These are phyloP conservation scores for Herpotrichia juniperi DNA, from an alignment of 2,329 filamentous ascomycete genomes.

Conservation along the genomic window DNA sequence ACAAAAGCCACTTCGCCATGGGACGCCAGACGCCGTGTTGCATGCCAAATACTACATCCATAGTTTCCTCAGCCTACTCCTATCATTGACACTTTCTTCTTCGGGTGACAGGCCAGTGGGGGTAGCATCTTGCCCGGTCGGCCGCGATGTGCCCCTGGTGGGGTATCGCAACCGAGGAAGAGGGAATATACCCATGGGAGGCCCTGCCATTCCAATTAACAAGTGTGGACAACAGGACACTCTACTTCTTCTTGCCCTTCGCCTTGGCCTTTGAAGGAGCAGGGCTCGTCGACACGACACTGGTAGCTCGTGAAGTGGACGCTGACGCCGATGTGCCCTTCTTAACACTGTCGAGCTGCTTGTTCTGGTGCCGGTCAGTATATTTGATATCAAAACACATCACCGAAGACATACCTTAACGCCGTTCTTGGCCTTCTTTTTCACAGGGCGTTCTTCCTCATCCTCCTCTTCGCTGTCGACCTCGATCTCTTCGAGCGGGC, in stretches of 20 bases:
- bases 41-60: not conserved
- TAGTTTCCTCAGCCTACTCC: not conserved
- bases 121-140: not conserved
- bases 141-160: not conserved
- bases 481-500: slow-evolving; percentile 82
- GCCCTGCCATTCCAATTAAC: not conserved
- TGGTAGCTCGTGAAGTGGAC: slow-evolving; percentile 82
- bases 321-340: slow-evolving; percentile 75
- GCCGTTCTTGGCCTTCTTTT: slow-evolving; percentile 92
- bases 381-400: not conserved
- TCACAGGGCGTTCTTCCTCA: slow-evolving; percentile 76
- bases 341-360: slow-evolving; percentile 89
- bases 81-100: not conserved
- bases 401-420: slow-evolving; percentile 69
- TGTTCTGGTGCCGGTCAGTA: slow-evolving; percentile 69
- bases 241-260: slow-evolving; percentile 59
- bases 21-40: slow-evolving; percentile 9
- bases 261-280: slow-evolving; percentile 52
- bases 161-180: not conserved
- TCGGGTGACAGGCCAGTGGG: not conserved
- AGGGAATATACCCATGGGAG: not conserved
- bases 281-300: slow-evolving; percentile 78
- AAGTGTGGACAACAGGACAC: not conserved
- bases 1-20: slow-evolving; percentile 3
- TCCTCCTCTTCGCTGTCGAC: slow-evolving; percentile 76